Conservation (phyloP, 2,329 filamentous ascomycete genomes). For the Talaromyces rugulosus region DNA sequence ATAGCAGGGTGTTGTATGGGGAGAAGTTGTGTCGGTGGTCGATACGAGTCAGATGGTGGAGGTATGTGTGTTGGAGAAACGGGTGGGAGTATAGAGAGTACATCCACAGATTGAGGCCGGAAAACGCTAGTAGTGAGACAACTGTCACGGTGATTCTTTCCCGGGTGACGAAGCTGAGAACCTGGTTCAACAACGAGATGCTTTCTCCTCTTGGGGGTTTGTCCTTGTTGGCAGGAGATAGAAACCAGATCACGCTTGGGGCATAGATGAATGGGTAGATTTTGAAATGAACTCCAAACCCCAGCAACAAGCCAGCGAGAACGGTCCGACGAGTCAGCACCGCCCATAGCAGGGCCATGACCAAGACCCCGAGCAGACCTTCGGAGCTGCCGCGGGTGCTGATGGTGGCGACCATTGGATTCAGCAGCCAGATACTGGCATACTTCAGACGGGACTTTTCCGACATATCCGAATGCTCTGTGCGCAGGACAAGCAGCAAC, state of each 20-base stretch:
- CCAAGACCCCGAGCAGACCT: conserved; percentile 79
- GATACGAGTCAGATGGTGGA: conserved; percentile 87
- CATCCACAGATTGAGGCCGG: conserved; percentile 72
- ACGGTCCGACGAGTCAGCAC: conserved; percentile 59
- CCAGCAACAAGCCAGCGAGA: conserved; percentile 71
- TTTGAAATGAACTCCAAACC: conserved; percentile 90
- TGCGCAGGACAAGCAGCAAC: conserved; percentile 55
- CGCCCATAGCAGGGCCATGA: conserved; percentile 79
- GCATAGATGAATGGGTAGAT: conserved; percentile 98
- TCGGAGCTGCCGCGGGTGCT: conserved; percentile 93
- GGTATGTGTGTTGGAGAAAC: conserved; percentile 84
- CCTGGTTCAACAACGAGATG: conserved; percentile 12
- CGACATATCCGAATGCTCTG: conserved; percentile 40
- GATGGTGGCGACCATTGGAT: conserved; percentile 97
- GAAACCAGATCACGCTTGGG: conserved; percentile 47
- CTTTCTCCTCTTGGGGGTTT: not conserved
- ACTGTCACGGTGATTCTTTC: conserved; percentile 38
- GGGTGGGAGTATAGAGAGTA: conserved; percentile 70
- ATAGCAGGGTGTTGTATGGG: conserved; percentile 87
- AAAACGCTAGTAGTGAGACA: conserved; percentile 69
- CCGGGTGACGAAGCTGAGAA: conserved; percentile 34
- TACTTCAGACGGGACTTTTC: conserved; percentile 63
- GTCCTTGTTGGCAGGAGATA: conserved; percentile 19
- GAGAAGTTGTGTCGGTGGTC: conserved; percentile 99
- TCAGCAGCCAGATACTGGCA: conserved; percentile 86